Percentiles rank a stretch among this genome's conserved stretches.
phyloP scores from a whole-genome alignment of 208 protist genomes.

The Crithidia brevicula region DNA sequence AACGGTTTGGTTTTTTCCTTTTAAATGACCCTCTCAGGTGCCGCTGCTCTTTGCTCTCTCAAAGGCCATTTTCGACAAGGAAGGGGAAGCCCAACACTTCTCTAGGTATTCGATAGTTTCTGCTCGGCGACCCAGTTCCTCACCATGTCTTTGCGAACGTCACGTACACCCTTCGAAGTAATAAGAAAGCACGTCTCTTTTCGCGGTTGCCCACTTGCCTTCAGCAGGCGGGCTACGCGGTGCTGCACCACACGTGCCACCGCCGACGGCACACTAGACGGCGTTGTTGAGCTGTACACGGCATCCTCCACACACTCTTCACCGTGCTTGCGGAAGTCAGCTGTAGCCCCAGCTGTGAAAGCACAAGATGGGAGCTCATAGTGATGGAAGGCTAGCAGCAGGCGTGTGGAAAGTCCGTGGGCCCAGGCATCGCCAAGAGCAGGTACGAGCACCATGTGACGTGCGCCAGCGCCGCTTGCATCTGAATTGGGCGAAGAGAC shows the following conservation, averaged over 20 bases:
- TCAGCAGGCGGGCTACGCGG: conserved; percentile 73
- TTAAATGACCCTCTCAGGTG: too few relatives aligned
- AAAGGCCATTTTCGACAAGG: too few relatives aligned
- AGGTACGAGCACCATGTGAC: conserved; percentile 48
- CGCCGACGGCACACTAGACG: neutral
- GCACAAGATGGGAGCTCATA: conserved; percentile 27
- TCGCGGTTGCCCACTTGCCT: conserved; percentile 38
- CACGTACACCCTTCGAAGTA: conserved; percentile 70
- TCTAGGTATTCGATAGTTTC: too few relatives aligned
- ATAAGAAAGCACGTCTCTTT: conserved; percentile 73
- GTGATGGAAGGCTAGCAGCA: conserved; percentile 78
- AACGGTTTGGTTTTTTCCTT: too few relatives aligned
- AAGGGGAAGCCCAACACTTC: too few relatives aligned
- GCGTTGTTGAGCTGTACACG: conserved; percentile 6
- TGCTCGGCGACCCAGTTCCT: neutral
- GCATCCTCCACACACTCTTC: conserved; percentile 35
- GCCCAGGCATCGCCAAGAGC: conserved; percentile 81
- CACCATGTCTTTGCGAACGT: conserved; percentile 30
- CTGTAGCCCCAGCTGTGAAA: neutral
- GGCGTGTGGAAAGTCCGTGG: conserved; percentile 47
- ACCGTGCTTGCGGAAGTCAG: neutral
- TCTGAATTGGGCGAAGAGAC: neutral
- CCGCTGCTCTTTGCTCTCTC: too few relatives aligned
- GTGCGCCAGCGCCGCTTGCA: neutral
- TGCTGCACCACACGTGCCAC: conserved; percentile 44